Conservation (phyloP, 306 rosid genomes). For the Cotoneaster glaucophyllus region DNA sequence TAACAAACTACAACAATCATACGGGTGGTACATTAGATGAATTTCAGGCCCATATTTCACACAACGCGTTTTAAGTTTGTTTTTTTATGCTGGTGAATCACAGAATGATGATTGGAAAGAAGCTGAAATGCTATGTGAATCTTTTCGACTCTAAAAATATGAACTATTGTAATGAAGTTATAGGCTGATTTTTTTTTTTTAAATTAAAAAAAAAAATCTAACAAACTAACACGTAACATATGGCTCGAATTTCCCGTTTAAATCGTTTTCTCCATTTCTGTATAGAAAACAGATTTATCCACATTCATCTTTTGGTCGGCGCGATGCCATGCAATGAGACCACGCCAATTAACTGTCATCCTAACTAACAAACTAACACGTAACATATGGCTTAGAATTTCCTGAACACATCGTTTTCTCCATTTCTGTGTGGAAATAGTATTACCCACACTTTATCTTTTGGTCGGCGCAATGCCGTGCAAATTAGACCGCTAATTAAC, state of each 20-base stretch:
- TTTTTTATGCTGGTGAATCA: accelerated
- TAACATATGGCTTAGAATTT: too few relatives aligned
- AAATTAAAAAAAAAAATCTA: too few relatives aligned
- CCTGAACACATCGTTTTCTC: too few relatives aligned
- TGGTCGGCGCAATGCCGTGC: slow-evolving; percentile 5
- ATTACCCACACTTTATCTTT: background rate
- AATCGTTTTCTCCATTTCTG: background rate
- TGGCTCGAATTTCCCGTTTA: too few relatives aligned
- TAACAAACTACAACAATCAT: too few relatives aligned
- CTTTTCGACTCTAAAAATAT: too few relatives aligned
- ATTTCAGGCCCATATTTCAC: too few relatives aligned
- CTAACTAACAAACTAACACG: background rate
- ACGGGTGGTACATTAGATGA: too few relatives aligned
- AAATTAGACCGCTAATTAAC: too few relatives aligned
- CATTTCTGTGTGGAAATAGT: background rate
- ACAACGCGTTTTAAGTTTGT: accelerated
- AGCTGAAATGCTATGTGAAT: too few relatives aligned
- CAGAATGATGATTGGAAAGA: accelerated
- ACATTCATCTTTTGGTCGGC: slow-evolving; percentile 2
- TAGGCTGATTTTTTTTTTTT: accelerated
- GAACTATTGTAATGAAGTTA: accelerated
- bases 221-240: too few relatives aligned
- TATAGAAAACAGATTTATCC: background rate
- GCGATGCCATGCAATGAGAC: background rate
- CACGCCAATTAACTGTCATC: background rate